Evolutionary conservation across 1,284 basidiomycete species (phyloP).

Genomic region (Chondrostereum purpureum): DNA sequence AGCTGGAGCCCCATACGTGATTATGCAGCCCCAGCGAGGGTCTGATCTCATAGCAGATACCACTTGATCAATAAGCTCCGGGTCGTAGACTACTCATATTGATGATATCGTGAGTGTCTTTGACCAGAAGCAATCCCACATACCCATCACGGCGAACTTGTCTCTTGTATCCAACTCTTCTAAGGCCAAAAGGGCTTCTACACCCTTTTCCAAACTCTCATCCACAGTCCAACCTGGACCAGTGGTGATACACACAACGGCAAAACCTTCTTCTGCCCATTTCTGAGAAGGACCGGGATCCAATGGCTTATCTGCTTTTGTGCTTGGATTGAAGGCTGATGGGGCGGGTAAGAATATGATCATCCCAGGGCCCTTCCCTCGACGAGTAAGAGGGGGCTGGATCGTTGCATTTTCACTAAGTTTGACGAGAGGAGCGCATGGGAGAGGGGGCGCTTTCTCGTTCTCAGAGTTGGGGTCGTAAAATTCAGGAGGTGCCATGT

Average conservation of each 20-base stretch:
- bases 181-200: constrained; percentile 26
- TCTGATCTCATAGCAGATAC: constrained; percentile 22
- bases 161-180: constrained; percentile 31
- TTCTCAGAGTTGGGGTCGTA: constrained; percentile 33
- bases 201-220: constrained; percentile 21
- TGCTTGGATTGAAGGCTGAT: constrained; percentile 17
- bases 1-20: constrained; percentile 25
- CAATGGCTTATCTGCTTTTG: constrained; percentile 22
- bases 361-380: constrained; percentile 38
- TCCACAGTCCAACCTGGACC: constrained; percentile 16
- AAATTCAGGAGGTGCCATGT: constrained; percentile 20
- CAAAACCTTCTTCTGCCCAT: constrained; percentile 46
- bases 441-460: constrained; percentile 32
- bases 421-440: constrained; percentile 26
- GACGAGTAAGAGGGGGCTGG: constrained; percentile 38
- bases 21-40: constrained; percentile 25
- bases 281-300: constrained; percentile 41
- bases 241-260: constrained; percentile 31
- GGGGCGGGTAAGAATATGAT: constrained; percentile 31
- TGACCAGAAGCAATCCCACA: constrained; percentile 4
- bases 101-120: not conserved
- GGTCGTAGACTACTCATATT: constrained; percentile 30
- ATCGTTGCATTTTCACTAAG: constrained; percentile 26
- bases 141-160: constrained; percentile 37
- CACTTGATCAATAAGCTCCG: constrained; percentile 20